Evolutionary conservation across 495 filamentous ascomycete genomes (phyloP), one percentile per base, ranked within the genome.

Genomic region (Aspergillus cristatus): DNA sequence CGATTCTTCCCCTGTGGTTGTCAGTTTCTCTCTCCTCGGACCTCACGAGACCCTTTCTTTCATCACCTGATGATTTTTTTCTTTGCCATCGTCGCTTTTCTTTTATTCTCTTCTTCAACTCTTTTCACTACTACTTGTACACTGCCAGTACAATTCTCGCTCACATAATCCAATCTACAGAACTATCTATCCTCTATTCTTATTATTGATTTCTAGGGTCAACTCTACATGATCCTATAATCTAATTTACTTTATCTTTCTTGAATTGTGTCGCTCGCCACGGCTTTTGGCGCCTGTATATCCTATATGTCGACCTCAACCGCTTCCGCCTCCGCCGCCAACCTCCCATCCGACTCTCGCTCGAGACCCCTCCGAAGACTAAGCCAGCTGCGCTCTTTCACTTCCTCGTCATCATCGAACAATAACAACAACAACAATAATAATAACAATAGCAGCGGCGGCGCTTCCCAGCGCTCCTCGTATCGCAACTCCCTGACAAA

Each of bases 371-470:
- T 88, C 44, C 72, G 83, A 18, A 80, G 82, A 22, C 65, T 93
- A 38, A 82, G 73, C 44, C 82, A 85, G 61, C 68, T 93, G 37
- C 75, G 82, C 41, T 79, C 67, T 64, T 63, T 79, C 32, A 64
- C 76, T 45, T 66, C 72, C 18, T 65, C 69, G 37, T 63, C 72
- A 30, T 58, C 61, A 33, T 55, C 58, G 41, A 55, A 57, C 12
- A 48, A 43, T 33, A 45, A 55, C 48, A 57, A 46, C 53, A 54
- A 41, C 12, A 48, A 43, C 33, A 45, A 55, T 48, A 57, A 46
- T 51, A 54, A 41, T 24, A 24, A 8, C 20, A 24, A 24, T 8
- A 24, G 20, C 8, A 4, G 4, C 20, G 8, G 20, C 20, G 20
- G 20, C 20, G 20, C 20, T 24, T 8, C 20, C 35, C 48, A 48